Base-by-base conservation (phyloP, 2,329 filamentous ascomycete species). In the Acrocalymma vagum region DNA sequence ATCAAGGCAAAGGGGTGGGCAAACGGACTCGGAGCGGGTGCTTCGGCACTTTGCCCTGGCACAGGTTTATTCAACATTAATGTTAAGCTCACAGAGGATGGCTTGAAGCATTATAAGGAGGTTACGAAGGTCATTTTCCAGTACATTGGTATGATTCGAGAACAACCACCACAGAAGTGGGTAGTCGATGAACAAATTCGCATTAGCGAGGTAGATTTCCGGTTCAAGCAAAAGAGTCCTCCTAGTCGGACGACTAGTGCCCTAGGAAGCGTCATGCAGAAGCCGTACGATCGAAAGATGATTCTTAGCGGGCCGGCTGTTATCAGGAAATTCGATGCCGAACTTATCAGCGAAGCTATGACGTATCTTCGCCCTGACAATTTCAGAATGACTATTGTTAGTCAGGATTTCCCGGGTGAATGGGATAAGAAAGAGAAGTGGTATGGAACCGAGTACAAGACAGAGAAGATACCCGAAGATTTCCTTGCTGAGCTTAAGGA, bases 361-460 rank as follows among this genome's bases (percentile, higher is more conserved):
- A 78, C 81, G 4, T 88, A 83, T 60, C 73, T 99, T 31, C 81
- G 86, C 14, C 88, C 92, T 0, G 92, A 97, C 65, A 97, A 96
- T 64, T 91, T 97, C 73, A 83, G 90, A 20, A 80, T 96, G 67
- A 86, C 84, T 2, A 78, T 97, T 33, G 84, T 95, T 18, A 93
- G 90, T 16, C 88, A 91, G 62, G 86, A 88, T 7, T 88, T 86
- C 54, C 92, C 92, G 0, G 92, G 90, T 0, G 80, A 83, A 35
- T 96, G 90, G 89, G 81, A 95, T 52, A 75, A 86, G 66, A 95
- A 88, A 63, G 94, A 99, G 74, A 90, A 92, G 65, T 99, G 94
- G 94, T 99, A 99, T 59, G 93, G 93, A 7, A 99, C 94, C 0
- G 92, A 97, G 62, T 95, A 96, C 72, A 88, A 84, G 50, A 80